Evolutionary conservation across 306 rosid genomes (phyloP).

Genomic region (Sphenostylis stenocarpa): DNA sequence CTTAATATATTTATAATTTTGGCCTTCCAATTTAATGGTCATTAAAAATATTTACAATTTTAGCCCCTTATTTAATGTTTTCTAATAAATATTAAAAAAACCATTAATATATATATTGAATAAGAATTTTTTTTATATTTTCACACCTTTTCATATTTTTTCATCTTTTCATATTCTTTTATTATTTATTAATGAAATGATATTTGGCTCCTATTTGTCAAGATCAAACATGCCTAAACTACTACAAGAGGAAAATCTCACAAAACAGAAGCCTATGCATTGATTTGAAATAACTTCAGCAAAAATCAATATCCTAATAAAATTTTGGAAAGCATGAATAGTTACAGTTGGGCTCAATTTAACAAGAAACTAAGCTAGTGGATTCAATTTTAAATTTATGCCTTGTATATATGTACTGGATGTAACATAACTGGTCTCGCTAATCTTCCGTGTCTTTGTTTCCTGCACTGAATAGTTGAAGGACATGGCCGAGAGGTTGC

Average conservation of each 20-base stretch:
- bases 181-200: no score
- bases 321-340: not conserved
- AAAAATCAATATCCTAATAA: not conserved
- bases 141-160: no score
- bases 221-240: not conserved
- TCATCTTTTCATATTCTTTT: no score
- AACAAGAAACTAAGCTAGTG: not conserved
- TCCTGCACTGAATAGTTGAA: constrained; percentile 62
- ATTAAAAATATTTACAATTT: no score
- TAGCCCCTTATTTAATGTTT: no score
- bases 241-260: not conserved
- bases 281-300: not conserved
- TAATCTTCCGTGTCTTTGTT: constrained; percentile 21
- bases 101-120: no score
- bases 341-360: not conserved
- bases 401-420: constrained; percentile 18
- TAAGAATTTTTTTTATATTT: no score
- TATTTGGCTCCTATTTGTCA: no score
- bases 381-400: not conserved
- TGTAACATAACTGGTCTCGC: constrained; percentile 5
- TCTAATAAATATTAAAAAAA: no score
- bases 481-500: constrained; percentile 97
- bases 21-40: no score
- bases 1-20: no score
- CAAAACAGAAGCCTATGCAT: not conserved